Evolutionary conservation across 495 filamentous ascomycete species (phyloP), one percentile per base, ranked within the genome.

Genomic region (Trichoderma parareesei): DNA sequence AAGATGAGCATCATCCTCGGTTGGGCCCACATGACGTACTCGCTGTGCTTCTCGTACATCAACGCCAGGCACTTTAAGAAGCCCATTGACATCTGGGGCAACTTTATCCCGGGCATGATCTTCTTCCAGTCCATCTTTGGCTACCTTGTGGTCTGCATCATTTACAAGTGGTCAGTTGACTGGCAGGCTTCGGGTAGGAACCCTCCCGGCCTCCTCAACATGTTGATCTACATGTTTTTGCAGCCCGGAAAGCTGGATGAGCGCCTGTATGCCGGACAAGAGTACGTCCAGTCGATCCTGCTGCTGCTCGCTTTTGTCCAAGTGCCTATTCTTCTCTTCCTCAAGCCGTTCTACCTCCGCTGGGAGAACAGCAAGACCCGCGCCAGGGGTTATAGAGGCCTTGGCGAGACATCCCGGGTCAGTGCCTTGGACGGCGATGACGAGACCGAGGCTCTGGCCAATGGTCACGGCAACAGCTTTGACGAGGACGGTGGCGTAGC

Each of bases 161-260:
- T 98, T 73, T 97, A 95, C 80, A 99, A 99, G 76, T 99, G 94
- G 94, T 87, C 84, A 20, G 82, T 96, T 46, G 88, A 98, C 73
- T 98, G 94, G 94, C 74, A 78, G 66, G 87, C 81, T 33, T 79
- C 80, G 38, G 84, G 74, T n/a, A 67, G 80, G 65, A 78, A 82
- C 38, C 90, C 95, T 3, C 94, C 94, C 0, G 89, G 91, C 69
- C 80, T 99, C 37, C 78, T 99, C 65, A 99, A 99, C 83, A 97
- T 97, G 92, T 82, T 99, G 68, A 99, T 99, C 72, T 96, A 96
- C 84, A 99, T 99, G 94, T 98, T 99, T 80, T 79, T 99, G 62
- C 85, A 86, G 63, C 94, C 94, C 5, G 91, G 91, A 35, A 88
- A 73, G 0, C 78, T 98, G 59, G 84, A 87, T 63, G 69, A 73